A percentile compares a stretch with the other conserved stretches of the same genome.
These are phyloP conservation scores for Saturnispora kantuleensis DNA, from an alignment of 805 yeast species.

Conservation along the genomic window DNA sequence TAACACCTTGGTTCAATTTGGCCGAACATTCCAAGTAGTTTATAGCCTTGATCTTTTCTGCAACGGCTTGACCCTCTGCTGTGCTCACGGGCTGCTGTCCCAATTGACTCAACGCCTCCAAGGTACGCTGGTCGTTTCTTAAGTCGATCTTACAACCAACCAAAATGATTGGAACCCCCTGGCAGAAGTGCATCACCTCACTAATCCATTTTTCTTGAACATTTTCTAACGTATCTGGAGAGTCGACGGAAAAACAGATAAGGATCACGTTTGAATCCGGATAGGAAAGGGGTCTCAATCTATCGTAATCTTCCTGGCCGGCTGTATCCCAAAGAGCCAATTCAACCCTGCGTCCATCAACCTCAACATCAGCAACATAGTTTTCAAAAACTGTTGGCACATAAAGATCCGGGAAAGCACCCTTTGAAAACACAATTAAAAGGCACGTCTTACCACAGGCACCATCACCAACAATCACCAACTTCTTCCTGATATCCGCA, in stretches of 20 bases:
- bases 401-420: conserved; percentile 87
- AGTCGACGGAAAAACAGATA: conserved; percentile 83
- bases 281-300: conserved; percentile 82
- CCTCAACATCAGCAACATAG: conserved; percentile 93
- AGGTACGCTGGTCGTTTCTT: conserved; percentile 71
- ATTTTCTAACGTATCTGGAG: conserved; percentile 87
- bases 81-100: conserved; percentile 74
- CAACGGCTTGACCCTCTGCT: conserved; percentile 78
- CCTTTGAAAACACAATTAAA: conserved; percentile 76
- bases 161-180: conserved; percentile 82
- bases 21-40: conserved; percentile 90
- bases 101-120: conserved; percentile 62
- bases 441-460: conserved; percentile 95
- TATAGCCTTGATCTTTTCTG: conserved; percentile 81
- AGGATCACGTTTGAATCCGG: conserved; percentile 89
- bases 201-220: conserved; percentile 95
- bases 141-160: conserved; percentile 90
- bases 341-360: conserved; percentile 86
- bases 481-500: conserved; percentile 60
- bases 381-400: conserved; percentile 96
- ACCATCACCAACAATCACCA: conserved; percentile 95
- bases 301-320: conserved; percentile 96
- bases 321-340: conserved; percentile 97
- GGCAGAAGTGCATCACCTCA: conserved; percentile 89
- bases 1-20: conserved; percentile 81